Base-by-base conservation (phyloP, 2,329 filamentous ascomycete species). In the Aspergillus ruber region DNA sequence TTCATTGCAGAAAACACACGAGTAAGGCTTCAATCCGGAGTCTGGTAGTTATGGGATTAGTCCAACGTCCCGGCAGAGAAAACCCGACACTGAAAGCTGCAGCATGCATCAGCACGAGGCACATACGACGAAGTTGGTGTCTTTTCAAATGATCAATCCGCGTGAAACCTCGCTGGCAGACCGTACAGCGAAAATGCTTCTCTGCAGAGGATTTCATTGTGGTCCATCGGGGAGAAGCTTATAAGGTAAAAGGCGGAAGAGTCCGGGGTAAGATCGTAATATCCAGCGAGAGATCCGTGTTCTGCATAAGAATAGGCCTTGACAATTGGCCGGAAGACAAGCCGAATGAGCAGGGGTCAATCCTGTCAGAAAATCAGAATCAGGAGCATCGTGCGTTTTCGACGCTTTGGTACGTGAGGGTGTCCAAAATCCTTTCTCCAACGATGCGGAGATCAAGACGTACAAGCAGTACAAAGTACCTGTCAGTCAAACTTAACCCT, bases 111-210 rank as follows among this genome's bases (percentile, higher is more conserved):
- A 44, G 36, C 25, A 29, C 4, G 43, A 35, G 33, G 42, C 23
- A 61, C 67, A 55, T 66, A 74, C 72, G 72, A 49, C 71, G 64
- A 35, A 74, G 60, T 51, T 74, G 69, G 53, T 75, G 72, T 47
- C 72, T 62, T 55, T 74, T 75, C 32, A 75, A 57, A 56, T 75
- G 72, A 61, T 75, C 72, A 56, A 72, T 70, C 48, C 72, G 70
- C 20, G 72, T 73, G 59, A 75, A 75, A 42, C 62, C 64, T 51
- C 71, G 68, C 54, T 69, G 63, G 54, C 72, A 75, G 51, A 72
- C 59, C 12, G 65, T 63, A 52, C 72, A 74, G 51, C 64, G 66
- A 55, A 71, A 71, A 47, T 69, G 67, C 55, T 72, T 72, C 45
- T 64, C 67, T 32, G 63, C 39, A 45, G 54, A 49, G 43, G 63